These are phyloP conservation scores for Aspergillus persii DNA, from an alignment of 2,329 filamentous ascomycete species.

Conservation along the genomic window DNA sequence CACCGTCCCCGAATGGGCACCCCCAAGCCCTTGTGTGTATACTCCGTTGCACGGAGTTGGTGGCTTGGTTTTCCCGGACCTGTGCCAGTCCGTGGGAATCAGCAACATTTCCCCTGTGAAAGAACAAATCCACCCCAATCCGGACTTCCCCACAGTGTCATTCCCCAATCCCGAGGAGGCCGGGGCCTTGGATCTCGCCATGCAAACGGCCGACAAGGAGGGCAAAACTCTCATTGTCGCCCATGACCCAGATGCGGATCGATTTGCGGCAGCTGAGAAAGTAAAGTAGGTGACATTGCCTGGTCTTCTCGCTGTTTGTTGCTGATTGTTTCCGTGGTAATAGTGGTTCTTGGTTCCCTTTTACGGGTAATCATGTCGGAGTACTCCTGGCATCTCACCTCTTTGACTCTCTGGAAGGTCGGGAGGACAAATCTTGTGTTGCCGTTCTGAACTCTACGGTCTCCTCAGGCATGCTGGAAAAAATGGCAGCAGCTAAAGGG, in stretches of 20 bases:
- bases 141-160: slow-evolving; percentile 62
- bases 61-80: slow-evolving; percentile 30
- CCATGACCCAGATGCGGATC: slow-evolving; percentile 65
- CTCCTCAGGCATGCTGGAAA: slow-evolving; percentile 61
- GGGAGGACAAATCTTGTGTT: slow-evolving; percentile 39
- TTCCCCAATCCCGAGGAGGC: slow-evolving; percentile 67
- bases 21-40: slow-evolving; percentile 40
- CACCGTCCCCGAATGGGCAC: slow-evolving; percentile 27
- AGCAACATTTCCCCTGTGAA: slow-evolving; percentile 34
- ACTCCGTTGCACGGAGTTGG: slow-evolving; percentile 44
- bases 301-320: neutral
- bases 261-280: slow-evolving; percentile 61
- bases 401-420: slow-evolving; percentile 45
- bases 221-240: slow-evolving; percentile 56
- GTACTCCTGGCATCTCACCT: slow-evolving; percentile 59
- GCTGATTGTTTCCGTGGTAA: neutral
- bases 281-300: slow-evolving; percentile 39
- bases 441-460: slow-evolving; percentile 63
- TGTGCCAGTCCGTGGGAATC: slow-evolving; percentile 36
- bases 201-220: slow-evolving; percentile 52
- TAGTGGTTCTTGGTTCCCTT: slow-evolving; percentile 56
- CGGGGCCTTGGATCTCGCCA: slow-evolving; percentile 60
- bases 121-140: slow-evolving; percentile 57
- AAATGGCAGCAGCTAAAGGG: slow-evolving; percentile 54
- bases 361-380: slow-evolving; percentile 66